Conservation (phyloP, 2,329 filamentous ascomycete species). For the Alternaria metachromatica region DNA sequence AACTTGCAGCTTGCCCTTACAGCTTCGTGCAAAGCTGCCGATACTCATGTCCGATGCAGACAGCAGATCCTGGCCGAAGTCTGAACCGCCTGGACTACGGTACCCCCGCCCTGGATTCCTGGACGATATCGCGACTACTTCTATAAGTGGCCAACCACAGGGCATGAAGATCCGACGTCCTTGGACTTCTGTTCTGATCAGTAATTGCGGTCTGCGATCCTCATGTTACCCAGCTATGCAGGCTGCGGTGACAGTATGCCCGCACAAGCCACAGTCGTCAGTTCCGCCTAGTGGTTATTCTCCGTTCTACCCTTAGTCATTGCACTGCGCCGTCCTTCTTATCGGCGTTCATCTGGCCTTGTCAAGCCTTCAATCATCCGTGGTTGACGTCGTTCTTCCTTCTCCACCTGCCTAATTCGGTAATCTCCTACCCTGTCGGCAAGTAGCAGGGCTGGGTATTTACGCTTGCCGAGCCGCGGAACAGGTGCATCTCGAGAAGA, state of each 20-base stretch:
- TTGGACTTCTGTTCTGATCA: not conserved
- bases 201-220: not conserved
- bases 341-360: not conserved
- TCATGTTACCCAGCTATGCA: not conserved
- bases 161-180: not conserved
- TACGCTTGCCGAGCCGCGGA: slow-evolving; percentile 35
- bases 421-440: slow-evolving; percentile 30
- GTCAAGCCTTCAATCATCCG: not conserved
- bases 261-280: not conserved
- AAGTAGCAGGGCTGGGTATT: slow-evolving; percentile 21
- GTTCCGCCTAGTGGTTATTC: not conserved
- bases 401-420: slow-evolving; percentile 37
- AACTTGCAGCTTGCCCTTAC: not conserved
- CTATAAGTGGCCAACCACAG: not conserved
- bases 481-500: slow-evolving; percentile 10
- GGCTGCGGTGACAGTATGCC: not conserved
- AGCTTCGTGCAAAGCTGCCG: not conserved
- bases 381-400: slow-evolving; percentile 2
- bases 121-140: not conserved
- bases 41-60: not conserved
- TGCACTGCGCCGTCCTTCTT: not conserved
- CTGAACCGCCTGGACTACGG: not conserved
- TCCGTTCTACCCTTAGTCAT: not conserved
- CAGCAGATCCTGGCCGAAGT: not conserved
- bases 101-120: not conserved